Evolutionary conservation across 192 early-diverging fungal species (phyloP).

Genomic region (Mortierella hygrophila): DNA sequence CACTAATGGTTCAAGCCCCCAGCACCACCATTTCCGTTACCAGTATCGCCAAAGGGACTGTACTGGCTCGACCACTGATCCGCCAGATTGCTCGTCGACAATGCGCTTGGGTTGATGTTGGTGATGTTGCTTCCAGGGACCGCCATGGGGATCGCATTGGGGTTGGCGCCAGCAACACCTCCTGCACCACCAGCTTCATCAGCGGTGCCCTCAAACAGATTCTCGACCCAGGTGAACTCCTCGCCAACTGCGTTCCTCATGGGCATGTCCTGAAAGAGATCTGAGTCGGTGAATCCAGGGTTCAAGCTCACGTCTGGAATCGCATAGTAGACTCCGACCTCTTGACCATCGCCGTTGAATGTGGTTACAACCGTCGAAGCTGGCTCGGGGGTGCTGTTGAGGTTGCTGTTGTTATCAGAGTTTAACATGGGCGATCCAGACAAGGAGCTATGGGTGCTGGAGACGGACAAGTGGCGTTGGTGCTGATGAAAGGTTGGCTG

Average conservation of each 20-base stretch:
- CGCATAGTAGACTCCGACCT: constrained; percentile 44
- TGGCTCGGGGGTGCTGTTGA: not conserved
- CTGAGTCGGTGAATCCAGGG: constrained; percentile 38
- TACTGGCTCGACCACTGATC: constrained; percentile 36
- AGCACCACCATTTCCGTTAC: not conserved
- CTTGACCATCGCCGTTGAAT: constrained; percentile 31
- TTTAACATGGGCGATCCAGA: constrained; percentile 18
- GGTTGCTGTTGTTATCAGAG: not conserved
- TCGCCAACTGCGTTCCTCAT: constrained; percentile 48
- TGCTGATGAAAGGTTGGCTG: constrained; percentile 24
- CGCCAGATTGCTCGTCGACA: not conserved
- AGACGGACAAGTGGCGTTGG: constrained; percentile 8
- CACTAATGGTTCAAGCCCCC: not conserved
- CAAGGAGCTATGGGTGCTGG: not conserved
- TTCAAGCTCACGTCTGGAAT: constrained; percentile 44
- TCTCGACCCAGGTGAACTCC: constrained; percentile 51
- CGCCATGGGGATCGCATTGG: constrained; percentile 11
- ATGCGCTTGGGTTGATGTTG: not conserved
- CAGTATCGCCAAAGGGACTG: not conserved
- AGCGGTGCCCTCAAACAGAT: constrained; percentile 38
- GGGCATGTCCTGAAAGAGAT: constrained; percentile 49
- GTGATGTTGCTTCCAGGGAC: not conserved
- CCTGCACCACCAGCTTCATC: not conserved
- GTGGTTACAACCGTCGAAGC: constrained; percentile 34
- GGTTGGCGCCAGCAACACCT: not conserved